Evolutionary conservation across 352 stramenopile genomes (phyloP).

Genomic region (Phytophthora pseudosyringae): DNA sequence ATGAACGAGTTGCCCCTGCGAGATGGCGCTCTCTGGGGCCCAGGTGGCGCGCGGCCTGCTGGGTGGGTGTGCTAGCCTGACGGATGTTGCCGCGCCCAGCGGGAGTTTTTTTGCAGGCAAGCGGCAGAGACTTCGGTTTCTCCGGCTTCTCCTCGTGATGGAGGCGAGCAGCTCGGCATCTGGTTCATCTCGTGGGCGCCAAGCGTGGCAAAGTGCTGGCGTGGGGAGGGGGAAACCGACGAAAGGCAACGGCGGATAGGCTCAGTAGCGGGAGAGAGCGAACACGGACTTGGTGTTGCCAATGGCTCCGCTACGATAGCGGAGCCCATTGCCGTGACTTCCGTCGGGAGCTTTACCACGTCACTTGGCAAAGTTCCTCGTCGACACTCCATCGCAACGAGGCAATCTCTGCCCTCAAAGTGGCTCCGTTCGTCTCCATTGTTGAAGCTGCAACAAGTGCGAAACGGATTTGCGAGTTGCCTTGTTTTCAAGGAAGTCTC

Average conservation of each 20-base stretch:
- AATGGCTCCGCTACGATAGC: too few relatives aligned
- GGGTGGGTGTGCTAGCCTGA: constrained; percentile 1
- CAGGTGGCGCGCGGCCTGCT: constrained; percentile 10
- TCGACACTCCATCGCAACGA: constrained; percentile 22
- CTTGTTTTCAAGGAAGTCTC: not conserved
- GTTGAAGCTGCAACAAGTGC: constrained; percentile 12
- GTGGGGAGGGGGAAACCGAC: constrained; percentile 12
- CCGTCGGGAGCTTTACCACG: not conserved
- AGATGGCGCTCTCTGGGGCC: not conserved
- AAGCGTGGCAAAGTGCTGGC: constrained; percentile 9
- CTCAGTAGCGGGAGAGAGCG: constrained; percentile 25
- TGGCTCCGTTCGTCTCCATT: constrained; percentile 6
- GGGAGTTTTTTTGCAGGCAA: constrained; percentile 13
- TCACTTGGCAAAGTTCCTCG: constrained; percentile 2
- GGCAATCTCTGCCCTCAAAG: too few relatives aligned
- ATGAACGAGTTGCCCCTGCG: constrained; percentile 23
- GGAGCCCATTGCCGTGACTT: not conserved
- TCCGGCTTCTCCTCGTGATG: constrained; percentile 15
- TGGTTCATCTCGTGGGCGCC: constrained; percentile 18
- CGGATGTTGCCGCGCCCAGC: constrained; percentile 6
- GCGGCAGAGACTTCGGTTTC: constrained; percentile 38
- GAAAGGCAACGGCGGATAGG: constrained; percentile 12
- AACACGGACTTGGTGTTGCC: not conserved
- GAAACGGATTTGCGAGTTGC: constrained; percentile 25
- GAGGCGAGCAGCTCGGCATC: constrained; percentile 14